Base-by-base conservation (phyloP, 1,284 basidiomycete genomes). In the Puccinia novopanici region DNA sequence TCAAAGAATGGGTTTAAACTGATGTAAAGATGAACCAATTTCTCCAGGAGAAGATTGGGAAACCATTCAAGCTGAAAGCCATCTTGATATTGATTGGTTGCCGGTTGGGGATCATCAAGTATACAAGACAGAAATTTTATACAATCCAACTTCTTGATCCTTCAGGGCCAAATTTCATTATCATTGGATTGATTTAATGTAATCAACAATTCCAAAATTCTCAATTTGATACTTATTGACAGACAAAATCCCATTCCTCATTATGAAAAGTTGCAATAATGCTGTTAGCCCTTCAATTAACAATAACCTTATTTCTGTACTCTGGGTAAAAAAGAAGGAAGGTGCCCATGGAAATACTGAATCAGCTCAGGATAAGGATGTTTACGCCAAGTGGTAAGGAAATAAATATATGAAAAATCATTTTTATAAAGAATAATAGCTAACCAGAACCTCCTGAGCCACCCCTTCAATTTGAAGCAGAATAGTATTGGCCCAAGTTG, bases 111-210 rank as follows among this genome's bases (percentile, higher is more conserved):
- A 52, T 22, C 17, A 10, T 3, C 24, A 17, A n/a, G 9, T 4
- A 42, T 9, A 19, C 22, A 15, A 9, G 30, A 48, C 17, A 80
- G 13, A 12, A 71, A 55, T 40, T 52, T 19, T 0, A 55, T 72
- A 10, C 17, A 10, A 40, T 61, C 15, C 40, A 80, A 48, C 24
- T 17, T 34, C 57, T 50, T 45, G 34, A 73, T 63, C n/a, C 73
- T 22, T 37, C n/a, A 22, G 0, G 19, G 4, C 30, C 77, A 6
- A 24, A 80, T 70, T 27, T 80, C 77, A 52, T 80, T 68, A 71
- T 80, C 77, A 72, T 80, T 55, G 24, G 73, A 68, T 80, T 80
- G 68, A 22, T 73, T 70, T 19, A 80, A 42, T 50, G 10, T 71
- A 9, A 73, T 80, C 13, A 59, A 42, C 17, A 71, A 42, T 37